phyloP scores from a whole-genome alignment of 2,329 filamentous ascomycete species.

The Cercospora sesami region DNA sequence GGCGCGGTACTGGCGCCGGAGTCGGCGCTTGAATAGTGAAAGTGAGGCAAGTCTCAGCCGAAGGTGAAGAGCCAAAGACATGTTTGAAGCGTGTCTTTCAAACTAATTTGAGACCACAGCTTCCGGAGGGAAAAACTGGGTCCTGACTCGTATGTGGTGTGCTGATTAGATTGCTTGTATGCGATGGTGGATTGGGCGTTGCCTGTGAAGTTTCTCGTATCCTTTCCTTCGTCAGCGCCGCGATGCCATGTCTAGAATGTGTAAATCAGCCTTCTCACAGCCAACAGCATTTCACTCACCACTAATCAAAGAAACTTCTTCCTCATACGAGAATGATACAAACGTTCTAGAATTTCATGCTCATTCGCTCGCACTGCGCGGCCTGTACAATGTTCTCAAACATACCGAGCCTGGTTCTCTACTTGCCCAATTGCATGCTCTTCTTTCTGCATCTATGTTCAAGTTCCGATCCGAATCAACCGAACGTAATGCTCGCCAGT shows the following conservation, averaged over 20 bases:
- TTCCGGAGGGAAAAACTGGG: no score
- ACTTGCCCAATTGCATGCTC: neutral
- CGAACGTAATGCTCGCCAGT: neutral
- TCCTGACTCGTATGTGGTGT: no score
- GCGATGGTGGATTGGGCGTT: no score
- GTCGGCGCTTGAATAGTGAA: no score
- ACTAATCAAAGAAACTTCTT: neutral
- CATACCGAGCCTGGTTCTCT: neutral
- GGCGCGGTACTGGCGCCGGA: neutral
- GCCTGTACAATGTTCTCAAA: conserved; percentile 5
- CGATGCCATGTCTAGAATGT: neutral
- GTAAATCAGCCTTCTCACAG: neutral
- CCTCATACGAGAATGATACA: neutral
- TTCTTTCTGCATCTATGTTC: neutral
- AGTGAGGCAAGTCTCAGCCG: no score
- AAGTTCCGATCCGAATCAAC: neutral
- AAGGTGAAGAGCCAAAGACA: no score
- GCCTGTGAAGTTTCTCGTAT: no score
- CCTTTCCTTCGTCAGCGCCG: no score
- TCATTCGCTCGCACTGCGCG: neutral
- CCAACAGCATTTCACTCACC: neutral
- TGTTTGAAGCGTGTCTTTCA: no score
- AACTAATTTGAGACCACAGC: no score
- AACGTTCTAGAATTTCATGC: neutral
- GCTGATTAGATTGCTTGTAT: no score